phyloP scores from a whole-genome alignment of 78 protist species.

The Guillardia theta region DNA sequence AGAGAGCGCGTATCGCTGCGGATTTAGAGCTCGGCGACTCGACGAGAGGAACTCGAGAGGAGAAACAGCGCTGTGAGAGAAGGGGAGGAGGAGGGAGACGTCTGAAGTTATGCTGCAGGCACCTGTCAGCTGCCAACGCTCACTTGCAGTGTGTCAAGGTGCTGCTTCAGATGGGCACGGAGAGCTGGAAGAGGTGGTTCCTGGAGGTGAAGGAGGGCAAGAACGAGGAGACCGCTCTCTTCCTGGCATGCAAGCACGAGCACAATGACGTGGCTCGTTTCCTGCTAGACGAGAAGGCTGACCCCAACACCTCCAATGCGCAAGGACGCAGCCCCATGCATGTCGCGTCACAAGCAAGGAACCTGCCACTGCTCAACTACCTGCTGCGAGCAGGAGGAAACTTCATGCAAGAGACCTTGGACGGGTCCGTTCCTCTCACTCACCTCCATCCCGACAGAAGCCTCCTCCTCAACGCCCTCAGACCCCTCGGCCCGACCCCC shows the following conservation, averaged over 20 bases:
- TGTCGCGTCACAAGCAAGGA: neutral
- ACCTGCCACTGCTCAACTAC: neutral
- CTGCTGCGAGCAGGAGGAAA: neutral
- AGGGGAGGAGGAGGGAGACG: no score
- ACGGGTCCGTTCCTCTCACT: no score
- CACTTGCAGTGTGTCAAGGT: neutral
- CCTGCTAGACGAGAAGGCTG: neutral
- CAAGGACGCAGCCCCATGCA: neutral
- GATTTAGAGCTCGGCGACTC: neutral
- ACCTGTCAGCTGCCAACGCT: neutral
- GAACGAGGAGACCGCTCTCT: neutral
- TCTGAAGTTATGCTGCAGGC: no score
- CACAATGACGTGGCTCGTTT: neutral
- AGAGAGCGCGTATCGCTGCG: neutral
- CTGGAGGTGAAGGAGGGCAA: neutral
- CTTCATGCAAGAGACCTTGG: no score
- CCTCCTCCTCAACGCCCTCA: neutral
- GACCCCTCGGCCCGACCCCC: neutral
- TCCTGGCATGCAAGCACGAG: neutral
- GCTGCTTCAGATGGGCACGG: neutral
- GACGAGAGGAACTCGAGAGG: neutral
- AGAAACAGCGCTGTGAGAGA: neutral
- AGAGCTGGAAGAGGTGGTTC: neutral
- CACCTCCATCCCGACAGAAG: no score
- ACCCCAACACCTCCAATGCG: neutral